These are phyloP conservation scores for Elongisporangium prolatum DNA, from an alignment of 352 stramenopile genomes.

Conservation along the genomic window DNA sequence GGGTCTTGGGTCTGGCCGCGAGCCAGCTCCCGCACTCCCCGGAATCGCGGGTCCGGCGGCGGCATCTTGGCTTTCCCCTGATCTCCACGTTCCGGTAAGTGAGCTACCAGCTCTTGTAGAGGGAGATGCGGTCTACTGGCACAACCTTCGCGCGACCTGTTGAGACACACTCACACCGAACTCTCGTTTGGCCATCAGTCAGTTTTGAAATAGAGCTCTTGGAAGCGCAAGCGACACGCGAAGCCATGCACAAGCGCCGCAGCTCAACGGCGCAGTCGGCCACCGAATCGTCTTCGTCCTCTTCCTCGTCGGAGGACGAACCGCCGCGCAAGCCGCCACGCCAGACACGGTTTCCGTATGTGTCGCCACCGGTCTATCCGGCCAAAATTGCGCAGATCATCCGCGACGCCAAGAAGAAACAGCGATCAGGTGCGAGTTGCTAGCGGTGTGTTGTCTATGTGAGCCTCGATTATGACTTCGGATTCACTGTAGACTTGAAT, in stretches of 20 bases:
- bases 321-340: not conserved
- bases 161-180: not conserved
- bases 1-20: not conserved
- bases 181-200: not conserved
- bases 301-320: constrained; percentile 33
- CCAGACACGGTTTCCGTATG: constrained; percentile 39
- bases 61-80: not conserved
- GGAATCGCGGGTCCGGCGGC: not conserved
- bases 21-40: not conserved
- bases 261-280: not conserved
- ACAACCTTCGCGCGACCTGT: not conserved
- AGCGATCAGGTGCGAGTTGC: constrained; percentile 51
- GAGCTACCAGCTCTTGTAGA: not conserved
- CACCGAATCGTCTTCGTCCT: constrained; percentile 23
- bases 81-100: too few relatives aligned
- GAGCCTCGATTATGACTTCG: not conserved
- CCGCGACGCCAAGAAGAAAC: constrained; percentile 57
- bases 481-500: constrained; percentile 51
- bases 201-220: not conserved
- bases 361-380: constrained; percentile 39
- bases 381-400: constrained; percentile 45
- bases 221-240: not conserved
- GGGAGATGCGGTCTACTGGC: not conserved
- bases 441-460: not conserved
- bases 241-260: not conserved